Base-by-base conservation (phyloP, 75 land plant genomes). In the Pinus albicaulis region DNA sequence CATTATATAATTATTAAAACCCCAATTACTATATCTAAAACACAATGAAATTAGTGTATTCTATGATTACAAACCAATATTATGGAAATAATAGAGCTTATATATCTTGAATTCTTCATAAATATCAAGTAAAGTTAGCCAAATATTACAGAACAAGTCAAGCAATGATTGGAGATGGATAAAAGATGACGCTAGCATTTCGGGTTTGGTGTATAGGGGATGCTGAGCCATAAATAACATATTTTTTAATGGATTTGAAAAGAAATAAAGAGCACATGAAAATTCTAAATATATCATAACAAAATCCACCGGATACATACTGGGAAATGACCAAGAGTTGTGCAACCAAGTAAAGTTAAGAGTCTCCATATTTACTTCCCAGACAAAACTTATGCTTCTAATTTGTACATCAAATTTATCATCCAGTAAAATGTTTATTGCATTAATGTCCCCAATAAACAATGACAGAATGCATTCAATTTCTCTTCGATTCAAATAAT, bases 371-470 rank as follows among this genome's bases (percentile, higher is more conserved):
- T 44, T 68, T 60, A 26, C 15, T 68, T n/a, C 80, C 48, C 23
- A 80, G n/a, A n/a, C 82, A 53, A 36, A 48, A 57, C 82, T 81
- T 65, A 81, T 57, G 73, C 82, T 81, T 14, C 82, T 76, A 69
- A 81, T 74, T 28, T 74, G 76, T 41, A 71, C 82, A 69, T 81
- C 82, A 70, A 65, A 81, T 38, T 77, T 65, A 7, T 81, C 82
- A 69, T 81, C 82, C 24, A 81, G 73, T 64, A 81, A 71, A 81
- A 76, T 77, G 73, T 80, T 81, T 31, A 59, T 76, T 53, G 80
- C 80, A 56, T 77, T 81, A 4, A 81, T 62, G 59, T 81, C 79
- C 80, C 82, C 76, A 78, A 28, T 19, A 53, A 24, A 71, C 20
- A 66, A 10, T 12, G 28, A 6, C 16, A 44, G 7, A 44, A 44